These are phyloP conservation scores for Termitomyces sp. DNA, from an alignment of 768 basidiomycete genomes.

Conservation along the genomic window DNA sequence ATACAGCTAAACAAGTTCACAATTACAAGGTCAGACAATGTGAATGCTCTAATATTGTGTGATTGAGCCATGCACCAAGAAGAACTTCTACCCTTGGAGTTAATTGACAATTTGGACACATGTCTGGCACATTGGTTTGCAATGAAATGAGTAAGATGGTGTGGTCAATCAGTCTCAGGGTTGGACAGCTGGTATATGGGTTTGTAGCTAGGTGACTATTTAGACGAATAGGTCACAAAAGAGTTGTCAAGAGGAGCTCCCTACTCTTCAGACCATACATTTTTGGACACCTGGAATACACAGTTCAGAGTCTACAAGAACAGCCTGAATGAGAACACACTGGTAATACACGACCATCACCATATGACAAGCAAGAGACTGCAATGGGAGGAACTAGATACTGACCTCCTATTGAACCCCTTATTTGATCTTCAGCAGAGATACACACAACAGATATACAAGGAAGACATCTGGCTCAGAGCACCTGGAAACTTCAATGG, in stretches of 20 bases:
- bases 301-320: too few species aligned
- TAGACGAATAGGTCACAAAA: background rate
- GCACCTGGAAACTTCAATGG: too few species aligned
- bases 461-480: too few species aligned
- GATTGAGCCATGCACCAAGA: background rate
- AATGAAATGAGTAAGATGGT: background rate
- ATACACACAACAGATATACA: too few species aligned
- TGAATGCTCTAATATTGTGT: rapidly evolving
- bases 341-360: background rate
- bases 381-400: background rate
- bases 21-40: background rate
- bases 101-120: background rate
- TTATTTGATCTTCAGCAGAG: too few species aligned
- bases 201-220: background rate
- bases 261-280: background rate
- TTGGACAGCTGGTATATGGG: background rate
- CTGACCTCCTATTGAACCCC: background rate
- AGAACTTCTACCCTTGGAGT: background rate
- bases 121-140: background rate
- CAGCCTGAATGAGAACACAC: rapidly evolving
- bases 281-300: too few species aligned
- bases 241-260: background rate
- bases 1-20: background rate
- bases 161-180: rapidly evolving
- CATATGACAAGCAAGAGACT: background rate